Base-by-base conservation (phyloP, 352 stramenopile genomes). In the Phytophthora chlamydospora region DNA sequence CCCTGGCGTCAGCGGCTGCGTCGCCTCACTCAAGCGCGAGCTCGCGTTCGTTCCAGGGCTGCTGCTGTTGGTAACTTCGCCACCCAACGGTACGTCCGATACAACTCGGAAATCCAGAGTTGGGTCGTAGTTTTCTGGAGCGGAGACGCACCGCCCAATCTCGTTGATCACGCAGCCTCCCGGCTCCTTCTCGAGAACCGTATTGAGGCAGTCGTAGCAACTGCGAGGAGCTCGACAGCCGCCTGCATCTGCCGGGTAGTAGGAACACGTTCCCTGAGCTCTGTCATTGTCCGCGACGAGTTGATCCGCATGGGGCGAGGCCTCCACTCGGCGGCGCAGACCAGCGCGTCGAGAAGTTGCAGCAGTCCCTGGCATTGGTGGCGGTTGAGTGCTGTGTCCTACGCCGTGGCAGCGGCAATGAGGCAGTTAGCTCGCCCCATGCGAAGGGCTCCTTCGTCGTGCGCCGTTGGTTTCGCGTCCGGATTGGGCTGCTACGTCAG, bases 151-250 rank as follows among this genome's bases (percentile, higher is more conserved):
- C 12, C 53, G 63, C 6, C 66, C 62, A 3, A 47, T 21, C 12
- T 68, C 55, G 50, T 66, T 58, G 46, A 78, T 48, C 54, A 78
- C 63, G 34, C 71, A 78, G 14, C 58, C 66, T 27, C 66, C 47
- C 4, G 55, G 60, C 27, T 76, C 61, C 14, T 45, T 50, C 1
- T 57, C 48, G 16, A 80, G 44, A 3, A 62, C 19, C 19, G 35
- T 35, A 52, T 84, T 76, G 41, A 76, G 61, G 45, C 75, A 80
- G 53, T 84, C 62, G 49, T 66, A 79, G 66, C 72, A 84, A 35
- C 58, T 71, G 24, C 72, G 69, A 45, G 65, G 71, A 1, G 58
- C 51, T 53, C 44, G 57, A 59, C 63, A 80, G 31, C 58, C 68
- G 19, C 24, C 35, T 29, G 36, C 12, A 44, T 67, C 53, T 21